Percentiles rank a stretch among this genome's conserved stretches.
phyloP scores from a whole-genome alignment of 2,329 filamentous ascomycete species.

The Gnomoniopsis sp. region DNA sequence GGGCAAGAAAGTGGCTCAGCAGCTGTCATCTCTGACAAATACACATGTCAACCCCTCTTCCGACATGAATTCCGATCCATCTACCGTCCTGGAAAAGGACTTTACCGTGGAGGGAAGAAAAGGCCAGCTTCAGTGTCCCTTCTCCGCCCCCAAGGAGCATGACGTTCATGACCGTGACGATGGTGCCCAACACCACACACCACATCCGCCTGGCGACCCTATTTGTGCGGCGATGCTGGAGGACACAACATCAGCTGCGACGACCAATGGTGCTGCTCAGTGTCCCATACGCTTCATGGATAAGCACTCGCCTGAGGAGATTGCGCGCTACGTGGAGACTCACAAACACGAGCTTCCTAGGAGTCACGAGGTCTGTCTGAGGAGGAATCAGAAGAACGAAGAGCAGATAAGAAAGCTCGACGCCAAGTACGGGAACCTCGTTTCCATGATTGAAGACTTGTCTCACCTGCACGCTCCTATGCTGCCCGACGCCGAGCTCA shows the following conservation, averaged over 20 bases:
- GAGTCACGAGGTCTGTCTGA: constrained; percentile 89
- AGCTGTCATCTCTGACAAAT: constrained; percentile 44
- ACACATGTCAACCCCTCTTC: constrained; percentile 44
- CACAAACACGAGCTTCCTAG: constrained; percentile 94
- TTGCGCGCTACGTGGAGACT: constrained; percentile 88
- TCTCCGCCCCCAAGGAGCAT: constrained; percentile 48
- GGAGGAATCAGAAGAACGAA: constrained; percentile 83
- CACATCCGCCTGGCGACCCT: constrained; percentile 53
- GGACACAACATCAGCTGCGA: constrained; percentile 52
- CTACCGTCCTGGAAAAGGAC: constrained; percentile 75
- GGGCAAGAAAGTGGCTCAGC: constrained; percentile 56
- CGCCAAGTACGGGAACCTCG: constrained; percentile 88
- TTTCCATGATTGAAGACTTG: constrained; percentile 90
- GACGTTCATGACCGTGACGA: constrained; percentile 20
- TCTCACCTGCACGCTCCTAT: constrained; percentile 85
- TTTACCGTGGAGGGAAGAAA: constrained; percentile 84
- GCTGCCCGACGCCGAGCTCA: constrained; percentile 61
- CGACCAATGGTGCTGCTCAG: constrained; percentile 53
- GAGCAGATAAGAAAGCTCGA: constrained; percentile 84
- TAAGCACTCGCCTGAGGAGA: constrained; percentile 87
- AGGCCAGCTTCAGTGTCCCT: constrained; percentile 78
- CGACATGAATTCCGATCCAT: constrained; percentile 51
- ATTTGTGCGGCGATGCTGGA: constrained; percentile 63
- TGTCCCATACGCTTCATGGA: constrained; percentile 93
- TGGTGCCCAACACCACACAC: constrained; percentile 29